Conservation (phyloP, 805 yeast genomes). For the Hanseniaspora singularis region DNA sequence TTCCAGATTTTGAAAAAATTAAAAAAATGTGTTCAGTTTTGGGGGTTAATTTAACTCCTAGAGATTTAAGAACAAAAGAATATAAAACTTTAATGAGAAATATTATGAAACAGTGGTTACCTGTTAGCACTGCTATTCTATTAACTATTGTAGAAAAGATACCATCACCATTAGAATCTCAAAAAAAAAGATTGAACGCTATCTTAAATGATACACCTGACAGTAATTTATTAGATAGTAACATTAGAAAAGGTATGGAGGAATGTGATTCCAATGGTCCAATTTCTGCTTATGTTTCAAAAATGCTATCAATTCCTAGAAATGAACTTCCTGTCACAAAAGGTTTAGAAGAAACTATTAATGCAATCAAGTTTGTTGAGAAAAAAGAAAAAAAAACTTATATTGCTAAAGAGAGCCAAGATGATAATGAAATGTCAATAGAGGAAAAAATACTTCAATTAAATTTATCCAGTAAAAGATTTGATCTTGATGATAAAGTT, state of each 20-base stretch:
- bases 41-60: constrained; percentile 52
- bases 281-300: constrained; percentile 69
- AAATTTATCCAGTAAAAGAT: constrained; percentile 21
- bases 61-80: constrained; percentile 75
- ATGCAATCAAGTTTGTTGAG: constrained; percentile 49
- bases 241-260: constrained; percentile 44
- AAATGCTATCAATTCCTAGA: constrained; percentile 75
- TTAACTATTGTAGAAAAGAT: constrained; percentile 72
- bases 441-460: constrained; percentile 8
- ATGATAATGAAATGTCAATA: constrained; percentile 17
- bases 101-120: constrained; percentile 87
- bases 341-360: constrained; percentile 48
- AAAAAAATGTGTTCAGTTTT: constrained; percentile 65
- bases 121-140: constrained; percentile 74
- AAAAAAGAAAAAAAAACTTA: constrained; percentile 18
- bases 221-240: constrained; percentile 35
- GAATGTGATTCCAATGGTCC: constrained; percentile 59
- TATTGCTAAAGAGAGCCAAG: constrained; percentile 12
- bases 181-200: constrained; percentile 54
- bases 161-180: constrained; percentile 76
- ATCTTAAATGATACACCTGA: constrained; percentile 33
- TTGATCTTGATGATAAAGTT: constrained; percentile 21
- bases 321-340: constrained; percentile 58
- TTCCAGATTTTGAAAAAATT: constrained; percentile 47
- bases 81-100: constrained; percentile 47